Percentiles rank a stretch among this genome's conserved stretches.
Evolutionary conservation across 1,284 basidiomycete species (phyloP).

Genomic region (Laetiporus sulphureus): DNA sequence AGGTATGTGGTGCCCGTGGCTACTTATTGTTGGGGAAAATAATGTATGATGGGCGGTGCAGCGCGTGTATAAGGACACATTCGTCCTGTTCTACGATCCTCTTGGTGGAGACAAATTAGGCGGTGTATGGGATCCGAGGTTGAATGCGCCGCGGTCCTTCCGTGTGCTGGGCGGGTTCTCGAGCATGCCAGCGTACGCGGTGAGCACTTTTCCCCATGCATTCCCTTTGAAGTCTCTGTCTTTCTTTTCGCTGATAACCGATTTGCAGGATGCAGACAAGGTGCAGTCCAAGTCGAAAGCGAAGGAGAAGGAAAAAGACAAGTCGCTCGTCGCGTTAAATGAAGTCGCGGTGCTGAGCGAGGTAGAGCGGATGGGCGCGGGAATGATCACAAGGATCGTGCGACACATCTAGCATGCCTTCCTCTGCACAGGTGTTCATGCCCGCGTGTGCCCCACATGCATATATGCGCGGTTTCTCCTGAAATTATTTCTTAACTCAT

Average conservation of each 20-base stretch:
- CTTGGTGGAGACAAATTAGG: constrained; percentile 80
- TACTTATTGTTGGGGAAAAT: no score
- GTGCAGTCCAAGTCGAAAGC: constrained; percentile 16
- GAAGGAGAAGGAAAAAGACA: constrained; percentile 47
- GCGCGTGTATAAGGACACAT: constrained; percentile 72
- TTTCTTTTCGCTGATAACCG: not conserved
- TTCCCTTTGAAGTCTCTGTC: not conserved
- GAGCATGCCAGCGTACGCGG: constrained; percentile 43
- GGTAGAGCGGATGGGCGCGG: constrained; percentile 72
- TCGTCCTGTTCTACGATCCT: constrained; percentile 82
- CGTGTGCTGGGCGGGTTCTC: constrained; percentile 83
- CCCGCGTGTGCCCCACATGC: no score
- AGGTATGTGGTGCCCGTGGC: constrained; percentile 43
- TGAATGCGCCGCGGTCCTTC: constrained; percentile 56
- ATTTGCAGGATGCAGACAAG: constrained; percentile 19
- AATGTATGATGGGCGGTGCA: constrained; percentile 28
- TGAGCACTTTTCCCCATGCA: constrained; percentile 18
- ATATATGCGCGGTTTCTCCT: no score
- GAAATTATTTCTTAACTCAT: no score
- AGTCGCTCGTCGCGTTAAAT: constrained; percentile 69
- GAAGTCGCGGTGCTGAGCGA: constrained; percentile 66
- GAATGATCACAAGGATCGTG: constrained; percentile 53
- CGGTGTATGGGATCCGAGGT: constrained; percentile 80
- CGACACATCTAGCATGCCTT: not conserved
- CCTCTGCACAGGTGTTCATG: not conserved